These are phyloP conservation scores for Aspergillus versicolor DNA, from an alignment of 2,329 filamentous ascomycete genomes.

Conservation along the genomic window DNA sequence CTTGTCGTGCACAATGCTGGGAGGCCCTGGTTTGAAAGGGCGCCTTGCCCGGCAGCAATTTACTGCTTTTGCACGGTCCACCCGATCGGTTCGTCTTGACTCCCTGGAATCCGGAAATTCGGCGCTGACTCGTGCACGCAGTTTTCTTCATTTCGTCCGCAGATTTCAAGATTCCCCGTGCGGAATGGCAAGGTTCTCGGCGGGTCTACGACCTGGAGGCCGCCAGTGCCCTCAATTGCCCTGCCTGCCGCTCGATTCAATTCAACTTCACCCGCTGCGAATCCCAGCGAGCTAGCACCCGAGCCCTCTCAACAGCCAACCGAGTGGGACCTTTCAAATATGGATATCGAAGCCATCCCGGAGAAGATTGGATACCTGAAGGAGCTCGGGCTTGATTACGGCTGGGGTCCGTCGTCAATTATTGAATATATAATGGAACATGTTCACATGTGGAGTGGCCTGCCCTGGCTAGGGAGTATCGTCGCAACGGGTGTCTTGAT, in stretches of 20 bases:
- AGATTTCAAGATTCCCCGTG: conserved; percentile 21
- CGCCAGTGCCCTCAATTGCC: conserved; percentile 19
- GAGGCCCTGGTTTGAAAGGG: conserved; percentile 54
- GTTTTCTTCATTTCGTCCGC: conserved; percentile 37
- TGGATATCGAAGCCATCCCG: conserved; percentile 57
- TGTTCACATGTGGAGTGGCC: conserved; percentile 70
- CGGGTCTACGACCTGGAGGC: conserved; percentile 23
- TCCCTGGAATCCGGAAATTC: background rate
- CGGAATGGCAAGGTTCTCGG: conserved; percentile 23
- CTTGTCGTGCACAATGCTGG: conserved; percentile 49
- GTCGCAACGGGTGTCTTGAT: conserved; percentile 63
- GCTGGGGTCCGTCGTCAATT: conserved; percentile 71
- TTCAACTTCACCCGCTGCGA: conserved; percentile 32
- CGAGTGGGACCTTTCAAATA: conserved; percentile 25
- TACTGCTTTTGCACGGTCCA: conserved; percentile 27
- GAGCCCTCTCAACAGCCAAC: conserved; percentile 5
- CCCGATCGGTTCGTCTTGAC: conserved; percentile 36
- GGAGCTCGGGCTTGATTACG: conserved; percentile 80
- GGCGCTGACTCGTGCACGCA: conserved; percentile 21
- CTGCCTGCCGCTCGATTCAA: conserved; percentile 38
- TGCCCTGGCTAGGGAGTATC: conserved; percentile 83
- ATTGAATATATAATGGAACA: conserved; percentile 80
- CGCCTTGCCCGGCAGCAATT: conserved; percentile 35
- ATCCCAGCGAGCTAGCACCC: conserved; percentile 6
- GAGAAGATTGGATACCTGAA: conserved; percentile 81